Evolutionary conservation across 805 yeast species (phyloP).

Genomic region (Saccharomycopsis javanensis): DNA sequence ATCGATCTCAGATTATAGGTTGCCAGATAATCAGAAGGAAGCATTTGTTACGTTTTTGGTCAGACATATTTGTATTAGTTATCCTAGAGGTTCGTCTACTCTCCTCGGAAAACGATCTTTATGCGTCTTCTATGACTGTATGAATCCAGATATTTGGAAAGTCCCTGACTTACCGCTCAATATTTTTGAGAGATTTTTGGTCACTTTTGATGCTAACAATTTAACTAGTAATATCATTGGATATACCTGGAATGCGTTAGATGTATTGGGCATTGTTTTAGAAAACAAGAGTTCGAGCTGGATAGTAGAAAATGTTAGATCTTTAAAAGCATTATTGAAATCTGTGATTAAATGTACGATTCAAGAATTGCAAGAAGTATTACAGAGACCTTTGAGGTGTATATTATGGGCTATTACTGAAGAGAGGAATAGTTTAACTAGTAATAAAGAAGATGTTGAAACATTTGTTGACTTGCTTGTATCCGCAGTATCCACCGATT

Average conservation of each 20-base stretch:
- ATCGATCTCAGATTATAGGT: slow-evolving; percentile 32
- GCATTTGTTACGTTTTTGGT: slow-evolving; percentile 84
- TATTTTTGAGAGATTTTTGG: slow-evolving; percentile 80
- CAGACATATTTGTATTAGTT: slow-evolving; percentile 77
- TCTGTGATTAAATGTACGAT: slow-evolving; percentile 75
- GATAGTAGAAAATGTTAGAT: slow-evolving; percentile 63
- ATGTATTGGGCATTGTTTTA: slow-evolving; percentile 74
- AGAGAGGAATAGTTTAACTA: slow-evolving; percentile 39
- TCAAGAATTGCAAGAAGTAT: slow-evolving; percentile 76
- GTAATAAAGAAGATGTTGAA: slow-evolving; percentile 53
- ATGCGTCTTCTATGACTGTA: slow-evolving; percentile 60
- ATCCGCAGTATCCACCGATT: slow-evolving; percentile 68
- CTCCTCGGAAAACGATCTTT: slow-evolving; percentile 76
- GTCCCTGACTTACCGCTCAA: slow-evolving; percentile 80
- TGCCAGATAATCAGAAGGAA: slow-evolving; percentile 76
- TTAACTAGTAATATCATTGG: slow-evolving; percentile 55
- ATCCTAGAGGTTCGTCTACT: slow-evolving; percentile 74
- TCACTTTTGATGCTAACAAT: slow-evolving; percentile 49
- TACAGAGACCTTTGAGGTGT: slow-evolving; percentile 64
- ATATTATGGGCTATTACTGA: slow-evolving; percentile 57
- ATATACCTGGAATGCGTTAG: slow-evolving; percentile 82
- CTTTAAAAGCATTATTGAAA: slow-evolving; percentile 65
- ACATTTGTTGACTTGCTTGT: slow-evolving; percentile 52
- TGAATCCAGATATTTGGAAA: slow-evolving; percentile 71
- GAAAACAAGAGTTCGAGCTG: slow-evolving; percentile 69